Evolutionary conservation across 257 asterid species (phyloP).

Genomic region (Jacaranda mimosifolia): DNA sequence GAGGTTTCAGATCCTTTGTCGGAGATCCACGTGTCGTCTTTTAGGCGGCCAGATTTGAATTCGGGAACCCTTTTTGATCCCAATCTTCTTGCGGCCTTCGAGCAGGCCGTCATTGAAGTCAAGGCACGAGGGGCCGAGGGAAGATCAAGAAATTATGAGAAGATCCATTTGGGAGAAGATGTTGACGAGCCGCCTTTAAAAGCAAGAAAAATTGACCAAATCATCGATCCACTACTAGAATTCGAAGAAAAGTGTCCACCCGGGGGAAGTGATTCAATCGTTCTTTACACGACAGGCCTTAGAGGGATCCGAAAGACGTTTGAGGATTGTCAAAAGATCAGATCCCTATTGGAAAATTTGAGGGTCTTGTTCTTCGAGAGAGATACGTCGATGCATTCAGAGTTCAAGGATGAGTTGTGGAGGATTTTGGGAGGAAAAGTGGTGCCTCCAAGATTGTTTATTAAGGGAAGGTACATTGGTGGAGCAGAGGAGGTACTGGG

Average conservation of each 20-base stretch:
- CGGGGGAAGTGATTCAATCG: slow-evolving; percentile 68
- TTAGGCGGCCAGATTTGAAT: slow-evolving; percentile 71
- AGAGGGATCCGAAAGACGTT: slow-evolving; percentile 91
- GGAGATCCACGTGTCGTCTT: slow-evolving; percentile 53
- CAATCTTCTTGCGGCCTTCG: slow-evolving; percentile 71
- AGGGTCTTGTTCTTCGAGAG: slow-evolving; percentile 72
- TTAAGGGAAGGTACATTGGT: slow-evolving; percentile 92
- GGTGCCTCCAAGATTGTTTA: slow-evolving; percentile 80
- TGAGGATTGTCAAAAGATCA: slow-evolving; percentile 75
- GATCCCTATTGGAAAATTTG: slow-evolving; percentile 68
- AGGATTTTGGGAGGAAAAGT: slow-evolving; percentile 59
- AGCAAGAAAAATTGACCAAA: slow-evolving; percentile 53
- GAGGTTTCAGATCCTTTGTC: slow-evolving; percentile 47
- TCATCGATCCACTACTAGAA: slow-evolving; percentile 48
- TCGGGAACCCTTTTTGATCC: slow-evolving; percentile 77
- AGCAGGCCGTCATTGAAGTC: slow-evolving; percentile 70
- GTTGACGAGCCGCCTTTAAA: slow-evolving; percentile 59
- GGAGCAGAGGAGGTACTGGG: slow-evolving; percentile 86
- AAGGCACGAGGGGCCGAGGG: slow-evolving; percentile 68
- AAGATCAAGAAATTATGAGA: slow-evolving; percentile 45
- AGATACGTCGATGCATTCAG: slow-evolving; percentile 90
- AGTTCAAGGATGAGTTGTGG: slow-evolving; percentile 82
- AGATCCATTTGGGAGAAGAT: slow-evolving; percentile 33
- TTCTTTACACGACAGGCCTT: slow-evolving; percentile 88
- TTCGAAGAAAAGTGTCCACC: slow-evolving; percentile 84